A percentile compares a stretch with the other conserved stretches of the same genome.
These are phyloP conservation scores for Fusarium decemcellulare DNA, from an alignment of 2,329 filamentous ascomycete genomes.

Conservation along the genomic window DNA sequence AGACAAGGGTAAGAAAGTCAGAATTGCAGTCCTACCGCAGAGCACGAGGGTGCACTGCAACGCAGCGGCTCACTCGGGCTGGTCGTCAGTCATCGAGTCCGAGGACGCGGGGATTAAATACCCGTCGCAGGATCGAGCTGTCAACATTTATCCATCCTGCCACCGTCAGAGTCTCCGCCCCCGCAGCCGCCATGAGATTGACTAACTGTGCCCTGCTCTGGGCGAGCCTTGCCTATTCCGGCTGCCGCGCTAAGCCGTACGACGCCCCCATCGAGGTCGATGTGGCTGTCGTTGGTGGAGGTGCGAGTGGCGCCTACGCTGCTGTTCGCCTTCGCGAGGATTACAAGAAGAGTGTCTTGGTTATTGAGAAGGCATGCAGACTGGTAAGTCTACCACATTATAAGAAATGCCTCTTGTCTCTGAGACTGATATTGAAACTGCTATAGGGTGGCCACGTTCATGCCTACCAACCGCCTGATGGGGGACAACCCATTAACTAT, in stretches of 20 bases:
- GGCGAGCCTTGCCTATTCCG: not conserved
- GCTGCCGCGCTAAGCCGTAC: slow-evolving; percentile 3
- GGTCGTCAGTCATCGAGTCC: too few species aligned
- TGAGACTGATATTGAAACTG: not conserved
- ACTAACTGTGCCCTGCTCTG: not conserved
- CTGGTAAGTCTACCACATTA: not conserved
- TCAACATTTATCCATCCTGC: too few species aligned
- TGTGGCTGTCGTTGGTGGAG: slow-evolving; percentile 34
- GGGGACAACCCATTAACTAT: slow-evolving; percentile 21
- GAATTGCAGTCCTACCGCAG: too few species aligned
- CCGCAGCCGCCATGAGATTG: not conserved
- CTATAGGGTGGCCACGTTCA: slow-evolving; percentile 37
- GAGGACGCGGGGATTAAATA: too few species aligned
- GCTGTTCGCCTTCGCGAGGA: slow-evolving; percentile 40
- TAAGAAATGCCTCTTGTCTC: rapidly evolving
- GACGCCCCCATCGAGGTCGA: slow-evolving; percentile 23
- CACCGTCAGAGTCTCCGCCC: too few species aligned
- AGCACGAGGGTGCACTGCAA: too few species aligned
- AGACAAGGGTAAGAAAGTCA: too few species aligned
- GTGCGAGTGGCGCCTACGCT: slow-evolving; percentile 34
- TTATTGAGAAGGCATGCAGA: slow-evolving; percentile 35
- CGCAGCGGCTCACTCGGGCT: too few species aligned
- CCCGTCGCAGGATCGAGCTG: too few species aligned
- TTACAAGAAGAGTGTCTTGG: slow-evolving; percentile 28
- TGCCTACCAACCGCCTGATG: slow-evolving; percentile 12